Conservation (phyloP, 2,329 filamentous ascomycete genomes). For the Phialophora expanda region DNA sequence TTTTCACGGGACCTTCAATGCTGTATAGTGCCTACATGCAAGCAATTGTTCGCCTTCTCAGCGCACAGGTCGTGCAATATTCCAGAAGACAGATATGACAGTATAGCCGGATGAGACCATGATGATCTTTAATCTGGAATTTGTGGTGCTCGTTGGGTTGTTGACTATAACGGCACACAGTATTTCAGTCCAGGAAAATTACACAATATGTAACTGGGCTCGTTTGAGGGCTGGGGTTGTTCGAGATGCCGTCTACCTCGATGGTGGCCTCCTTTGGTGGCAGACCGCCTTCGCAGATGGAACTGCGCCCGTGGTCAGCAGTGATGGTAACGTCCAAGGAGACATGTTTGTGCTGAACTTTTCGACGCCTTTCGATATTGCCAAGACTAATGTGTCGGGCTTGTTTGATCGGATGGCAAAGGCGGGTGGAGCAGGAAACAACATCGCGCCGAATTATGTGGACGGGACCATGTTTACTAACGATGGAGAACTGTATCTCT, state of each 20-base stretch:
- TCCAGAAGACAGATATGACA: slow-evolving; percentile 15
- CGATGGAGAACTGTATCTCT: slow-evolving; percentile 66
- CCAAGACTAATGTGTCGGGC: slow-evolving; percentile 59
- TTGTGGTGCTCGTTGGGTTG: slow-evolving; percentile 11
- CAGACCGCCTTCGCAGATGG: slow-evolving; percentile 38
- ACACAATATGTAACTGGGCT: slow-evolving; percentile 38
- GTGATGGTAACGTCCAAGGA: slow-evolving; percentile 46
- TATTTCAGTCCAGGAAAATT: slow-evolving; percentile 33
- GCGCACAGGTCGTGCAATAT: not conserved
- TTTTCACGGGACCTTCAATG: not conserved
- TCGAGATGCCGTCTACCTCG: slow-evolving; percentile 36
- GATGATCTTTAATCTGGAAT: slow-evolving; percentile 18
- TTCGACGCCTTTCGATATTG: slow-evolving; percentile 59
- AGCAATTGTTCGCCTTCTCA: slow-evolving; percentile 3
- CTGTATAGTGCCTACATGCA: not conserved
- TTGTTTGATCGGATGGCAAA: slow-evolving; percentile 60
- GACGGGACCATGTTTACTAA: slow-evolving; percentile 72
- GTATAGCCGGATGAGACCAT: not conserved
- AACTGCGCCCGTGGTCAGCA: slow-evolving; percentile 35
- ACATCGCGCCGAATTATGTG: slow-evolving; percentile 54
- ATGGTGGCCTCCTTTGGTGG: slow-evolving; percentile 37
- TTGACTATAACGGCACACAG: slow-evolving; percentile 11
- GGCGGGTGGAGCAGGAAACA: slow-evolving; percentile 52
- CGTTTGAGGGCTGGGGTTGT: slow-evolving; percentile 34
- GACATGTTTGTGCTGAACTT: slow-evolving; percentile 65